Evolutionary conservation across 2,329 filamentous ascomycete genomes (phyloP), one percentile per base, ranked within the genome.

Genomic region (Cryphonectria radicalis): DNA sequence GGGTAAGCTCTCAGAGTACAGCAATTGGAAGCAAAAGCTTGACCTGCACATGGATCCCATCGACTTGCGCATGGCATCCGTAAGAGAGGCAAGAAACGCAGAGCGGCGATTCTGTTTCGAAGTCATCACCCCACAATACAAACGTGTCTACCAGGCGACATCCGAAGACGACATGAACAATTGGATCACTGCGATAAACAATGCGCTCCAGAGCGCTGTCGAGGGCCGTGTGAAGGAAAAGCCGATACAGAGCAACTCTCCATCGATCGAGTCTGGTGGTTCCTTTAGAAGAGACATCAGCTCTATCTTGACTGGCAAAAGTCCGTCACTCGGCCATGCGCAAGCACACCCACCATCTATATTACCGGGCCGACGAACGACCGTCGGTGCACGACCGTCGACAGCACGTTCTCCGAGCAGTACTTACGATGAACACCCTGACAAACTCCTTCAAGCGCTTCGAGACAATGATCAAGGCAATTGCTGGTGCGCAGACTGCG

Each of bases 41-140:
- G 96, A 99, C 81, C 85, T 98, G 37, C 97, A 99, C 80, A 98
- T 97, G 90, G 96, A 98, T 1, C 96, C 96, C 0, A 98, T 99
- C 75, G 97, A 99, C 80, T 85, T 99, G 63, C 92, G 96, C 50
- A 96, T 98, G 90, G 96, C 96, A 13, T 98, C 96, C 22, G 97
- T 99, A 22, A 90, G 96, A 70, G 96, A 99, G 83, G 95, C 97
- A 57, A 91, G 96, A 35, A 97, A 97, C 80, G 93, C 95, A 1
- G 97, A 99, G 77, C 89, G 96, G 37, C 90, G 96, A 6, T 99
- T 99, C 81, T 98, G 95, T 81, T 99, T 99, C 76, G 96, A 99
- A 82, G 93, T 99, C 67, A 98, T 99, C 72, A 99, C 96, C 0
- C 97, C 97, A 11, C 93, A 96, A 66, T 98, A 92, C 81, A 98